phyloP scores from a whole-genome alignment of 2,329 filamentous ascomycete genomes.

The Aspergillus sp. region DNA sequence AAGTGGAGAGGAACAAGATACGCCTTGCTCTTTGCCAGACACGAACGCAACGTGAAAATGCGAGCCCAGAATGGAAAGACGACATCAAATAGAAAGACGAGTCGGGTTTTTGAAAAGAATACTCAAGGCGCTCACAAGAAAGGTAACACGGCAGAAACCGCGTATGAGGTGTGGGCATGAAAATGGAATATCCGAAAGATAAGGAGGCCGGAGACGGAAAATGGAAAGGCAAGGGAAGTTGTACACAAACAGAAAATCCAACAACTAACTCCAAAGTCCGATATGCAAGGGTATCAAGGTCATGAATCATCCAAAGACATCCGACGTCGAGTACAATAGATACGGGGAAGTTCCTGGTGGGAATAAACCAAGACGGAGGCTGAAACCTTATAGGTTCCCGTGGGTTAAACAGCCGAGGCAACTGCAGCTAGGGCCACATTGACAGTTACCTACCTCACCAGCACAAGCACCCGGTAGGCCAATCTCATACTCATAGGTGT shows the following conservation, averaged over 20 bases:
- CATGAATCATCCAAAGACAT: constrained; percentile 23
- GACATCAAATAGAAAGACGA: neutral
- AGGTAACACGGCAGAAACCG: neutral
- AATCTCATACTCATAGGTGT: constrained; percentile 44
- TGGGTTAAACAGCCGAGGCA: constrained; percentile 56
- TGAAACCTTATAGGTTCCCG: constrained; percentile 49
- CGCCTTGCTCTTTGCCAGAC: neutral
- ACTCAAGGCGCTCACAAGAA: neutral
- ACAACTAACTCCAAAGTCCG: constrained; percentile 13
- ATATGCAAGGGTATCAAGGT: constrained; percentile 32
- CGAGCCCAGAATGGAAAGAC: neutral
- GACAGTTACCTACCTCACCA: constrained; percentile 51
- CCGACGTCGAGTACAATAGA: constrained; percentile 5
- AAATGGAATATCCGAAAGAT: neutral
- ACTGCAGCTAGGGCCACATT: constrained; percentile 53
- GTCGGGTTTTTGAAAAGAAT: neutral
- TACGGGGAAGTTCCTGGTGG: neutral
- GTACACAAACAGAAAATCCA: constrained; percentile 9
- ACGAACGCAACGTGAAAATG: neutral
- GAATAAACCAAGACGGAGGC: neutral
- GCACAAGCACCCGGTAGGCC: constrained; percentile 43
- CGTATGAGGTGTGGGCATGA: neutral
- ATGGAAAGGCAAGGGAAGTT: neutral
- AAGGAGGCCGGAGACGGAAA: neutral
- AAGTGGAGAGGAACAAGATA: neutral